Base-by-base conservation (phyloP, 441 rosid species). In the Pelargonium fulgidum region DNA sequence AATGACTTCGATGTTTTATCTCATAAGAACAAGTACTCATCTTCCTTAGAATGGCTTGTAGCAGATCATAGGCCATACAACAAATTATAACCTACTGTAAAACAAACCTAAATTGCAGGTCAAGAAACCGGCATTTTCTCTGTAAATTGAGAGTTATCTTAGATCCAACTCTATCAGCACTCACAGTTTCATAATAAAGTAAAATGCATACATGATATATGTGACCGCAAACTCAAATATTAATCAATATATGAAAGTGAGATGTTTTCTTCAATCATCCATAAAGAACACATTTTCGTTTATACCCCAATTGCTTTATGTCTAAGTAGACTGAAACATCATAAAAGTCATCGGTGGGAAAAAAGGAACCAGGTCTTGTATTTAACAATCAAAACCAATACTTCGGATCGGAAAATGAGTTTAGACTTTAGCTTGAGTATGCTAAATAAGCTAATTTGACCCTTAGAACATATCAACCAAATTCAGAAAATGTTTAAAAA, bases 151-250 rank as follows among this genome's bases (percentile, higher is more conserved):
- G 59, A 20, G 14, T 52, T n/a, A 52, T 1, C 8, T 3, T 52
- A 16, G 59, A 52, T 52, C 59, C 59, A 52, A 17, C 22, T 54
- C 62, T 54, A 54, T 54, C 62, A 54, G 12, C 50, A 45, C 11
- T 45, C 11, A 6, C 50, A 45, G 12, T 7, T 9, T 7, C 12
- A 45, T 45, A 2, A 45, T 39, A 1, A 39, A 39, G 44, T 2
- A 7, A 39, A 39, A 39, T 4, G 44, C 44, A 39, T 39, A 39
- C 44, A 39, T 39, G 44, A 39, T 39, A 39, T 7, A 39, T 39
- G 44, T 22, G 24, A 22, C 5, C 8, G 44, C 44, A 39, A 7
- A 3, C 8, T 39, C 44, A 39, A 7, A 39, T 39, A 4, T 7
- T 39, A 39, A 1, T 39, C 5, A 7, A 39, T 39, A 0, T 39